A percentile compares a stretch with the other conserved stretches of the same genome.
Conservation (phyloP, 495 filamentous ascomycete genomes). For the Neurospora sp. region DNA sequence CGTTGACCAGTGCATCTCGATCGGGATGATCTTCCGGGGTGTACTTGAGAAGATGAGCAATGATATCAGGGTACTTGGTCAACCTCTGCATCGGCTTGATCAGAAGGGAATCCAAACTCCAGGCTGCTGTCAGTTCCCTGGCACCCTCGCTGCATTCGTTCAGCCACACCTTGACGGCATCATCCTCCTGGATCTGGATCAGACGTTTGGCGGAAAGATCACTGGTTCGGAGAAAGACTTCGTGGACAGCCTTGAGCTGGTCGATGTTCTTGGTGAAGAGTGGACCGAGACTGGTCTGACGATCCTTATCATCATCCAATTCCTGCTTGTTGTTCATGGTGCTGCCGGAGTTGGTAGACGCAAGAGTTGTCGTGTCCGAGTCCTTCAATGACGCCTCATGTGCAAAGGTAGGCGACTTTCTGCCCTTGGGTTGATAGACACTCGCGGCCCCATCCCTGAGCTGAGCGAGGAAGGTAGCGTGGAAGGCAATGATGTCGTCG, state of each 20-base stretch:
- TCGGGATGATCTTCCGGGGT: constrained; percentile 81
- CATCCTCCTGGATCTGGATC: constrained; percentile 56
- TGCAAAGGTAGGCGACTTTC: constrained; percentile 28
- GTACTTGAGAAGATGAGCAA: constrained; percentile 63
- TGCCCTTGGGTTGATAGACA: constrained; percentile 52
- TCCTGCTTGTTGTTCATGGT: constrained; percentile 21
- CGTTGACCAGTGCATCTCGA: constrained; percentile 50
- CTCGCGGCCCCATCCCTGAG: constrained; percentile 66
- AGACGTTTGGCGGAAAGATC: constrained; percentile 74
- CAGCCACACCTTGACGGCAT: constrained; percentile 78
- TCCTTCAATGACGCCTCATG: constrained; percentile 18
- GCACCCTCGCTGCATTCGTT: constrained; percentile 83
- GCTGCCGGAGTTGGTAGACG: constrained; percentile 14
- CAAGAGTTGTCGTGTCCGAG: constrained; percentile 24
- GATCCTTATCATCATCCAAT: constrained; percentile 50
- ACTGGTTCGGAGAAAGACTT: constrained; percentile 77
- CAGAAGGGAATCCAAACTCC: constrained; percentile 86
- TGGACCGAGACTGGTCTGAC: constrained; percentile 65
- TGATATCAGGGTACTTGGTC: constrained; percentile 79
- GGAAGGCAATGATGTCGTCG: constrained; percentile 75
- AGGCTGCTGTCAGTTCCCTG: constrained; percentile 79
- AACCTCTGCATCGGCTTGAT: constrained; percentile 94
- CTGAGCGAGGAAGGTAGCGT: constrained; percentile 61
- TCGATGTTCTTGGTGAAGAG: constrained; percentile 63
- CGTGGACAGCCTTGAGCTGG: constrained; percentile 74